Conservation (phyloP, 352 stramenopile species). For the Pilasporangium apinafurcum region DNA sequence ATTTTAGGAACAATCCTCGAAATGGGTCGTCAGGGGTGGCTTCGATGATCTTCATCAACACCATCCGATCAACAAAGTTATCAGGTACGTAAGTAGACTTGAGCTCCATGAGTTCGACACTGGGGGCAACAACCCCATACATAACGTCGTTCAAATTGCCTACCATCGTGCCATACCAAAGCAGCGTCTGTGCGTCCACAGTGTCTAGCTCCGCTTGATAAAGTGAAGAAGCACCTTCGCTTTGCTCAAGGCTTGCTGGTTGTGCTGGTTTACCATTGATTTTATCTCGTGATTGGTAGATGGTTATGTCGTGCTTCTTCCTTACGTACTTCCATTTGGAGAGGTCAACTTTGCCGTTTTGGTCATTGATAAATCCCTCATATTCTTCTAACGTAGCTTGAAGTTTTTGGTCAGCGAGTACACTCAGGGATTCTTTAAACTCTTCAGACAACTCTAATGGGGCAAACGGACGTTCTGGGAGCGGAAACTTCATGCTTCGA, state of each 20-base stretch:
- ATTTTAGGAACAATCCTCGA: conserved; percentile 17
- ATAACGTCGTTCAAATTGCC: conserved; percentile 32
- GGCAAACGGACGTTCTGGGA: conserved; percentile 38
- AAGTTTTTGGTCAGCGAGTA: conserved; percentile 10
- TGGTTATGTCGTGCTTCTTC: conserved; percentile 5
- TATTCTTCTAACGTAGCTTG: not conserved
- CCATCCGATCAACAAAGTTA: conserved; percentile 30
- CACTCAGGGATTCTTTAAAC: conserved; percentile 16
- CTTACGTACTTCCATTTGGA: conserved; percentile 8
- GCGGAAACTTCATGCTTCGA: conserved; percentile 59
- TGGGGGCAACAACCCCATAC: conserved; percentile 22
- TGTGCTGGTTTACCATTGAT: too few species aligned
- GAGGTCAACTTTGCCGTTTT: conserved; percentile 3
- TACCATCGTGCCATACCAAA: conserved; percentile 21
- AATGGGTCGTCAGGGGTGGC: conserved; percentile 32
- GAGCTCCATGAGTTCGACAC: conserved; percentile 19
- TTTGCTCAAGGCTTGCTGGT: too few species aligned
- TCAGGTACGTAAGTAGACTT: conserved; percentile 43
- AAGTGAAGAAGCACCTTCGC: too few species aligned
- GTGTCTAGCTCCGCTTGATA: too few species aligned
- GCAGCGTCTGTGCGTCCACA: conserved; percentile 9
- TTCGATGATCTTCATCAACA: conserved; percentile 27
- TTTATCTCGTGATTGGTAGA: conserved; percentile 9
- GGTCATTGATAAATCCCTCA: conserved; percentile 5
- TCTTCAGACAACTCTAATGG: conserved; percentile 27